A percentile compares a stretch with the other conserved stretches of the same genome.
These are phyloP conservation scores for Cichorium intybus DNA, from an alignment of 140 eudicot genomes.

Conservation along the genomic window DNA sequence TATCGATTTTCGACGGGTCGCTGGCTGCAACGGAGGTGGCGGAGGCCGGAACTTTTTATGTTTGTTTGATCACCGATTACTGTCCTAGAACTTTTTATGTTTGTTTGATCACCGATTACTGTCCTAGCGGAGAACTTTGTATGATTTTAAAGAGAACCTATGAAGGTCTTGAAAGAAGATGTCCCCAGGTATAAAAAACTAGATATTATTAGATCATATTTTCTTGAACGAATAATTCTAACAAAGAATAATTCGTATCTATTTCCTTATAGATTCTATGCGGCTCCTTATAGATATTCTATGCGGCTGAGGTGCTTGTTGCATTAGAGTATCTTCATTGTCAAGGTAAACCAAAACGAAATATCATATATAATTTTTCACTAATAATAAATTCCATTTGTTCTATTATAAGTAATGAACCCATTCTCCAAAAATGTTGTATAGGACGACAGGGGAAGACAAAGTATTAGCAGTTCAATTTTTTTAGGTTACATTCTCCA, in stretches of 20 bases:
- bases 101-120: conserved; percentile 93
- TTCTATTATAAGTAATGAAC: no score
- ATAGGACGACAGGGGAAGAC: no score
- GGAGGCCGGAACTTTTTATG: no score
- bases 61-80: conserved; percentile 93
- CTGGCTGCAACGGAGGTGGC: no score
- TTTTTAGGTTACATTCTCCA: no score
- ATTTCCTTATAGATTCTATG: no score
- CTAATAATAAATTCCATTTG: no score
- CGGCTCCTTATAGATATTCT: no score
- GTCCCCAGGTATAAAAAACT: conserved; percentile 84
- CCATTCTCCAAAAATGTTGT: no score
- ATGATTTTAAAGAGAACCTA: conserved; percentile 82
- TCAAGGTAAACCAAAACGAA: conserved; percentile 66
- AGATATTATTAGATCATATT: neutral
- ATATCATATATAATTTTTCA: no score
- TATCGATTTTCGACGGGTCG: no score
- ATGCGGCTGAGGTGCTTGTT: conserved; percentile 90
- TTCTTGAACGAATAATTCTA: neutral
- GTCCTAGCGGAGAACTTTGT: conserved; percentile 98
- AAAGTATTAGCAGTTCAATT: no score
- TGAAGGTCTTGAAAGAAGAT: conserved; percentile 88
- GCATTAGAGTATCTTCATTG: conserved; percentile 98
- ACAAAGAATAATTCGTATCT: neutral
- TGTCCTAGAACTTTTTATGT: conserved; percentile 89